A percentile compares a stretch with the other conserved stretches of the same genome.
phyloP scores from a whole-genome alignment of 2,329 filamentous ascomycete species.

The Erysiphe neolycopersici region DNA sequence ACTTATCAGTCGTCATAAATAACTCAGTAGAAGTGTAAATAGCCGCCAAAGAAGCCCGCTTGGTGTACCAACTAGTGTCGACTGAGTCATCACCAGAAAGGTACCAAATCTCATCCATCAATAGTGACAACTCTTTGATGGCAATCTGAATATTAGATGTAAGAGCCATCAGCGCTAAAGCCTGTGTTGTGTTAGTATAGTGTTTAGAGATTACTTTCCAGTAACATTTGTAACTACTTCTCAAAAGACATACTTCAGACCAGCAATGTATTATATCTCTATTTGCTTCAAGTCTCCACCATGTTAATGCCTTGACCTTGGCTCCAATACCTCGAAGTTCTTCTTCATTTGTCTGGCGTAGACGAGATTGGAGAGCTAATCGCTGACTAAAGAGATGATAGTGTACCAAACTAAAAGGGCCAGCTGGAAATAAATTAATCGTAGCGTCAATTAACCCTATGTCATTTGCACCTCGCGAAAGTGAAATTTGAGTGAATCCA shows the following conservation, averaged over 20 bases:
- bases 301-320: conserved; percentile 44
- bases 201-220: not conserved
- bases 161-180: conserved; percentile 72
- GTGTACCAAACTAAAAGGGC: conserved; percentile 55
- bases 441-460: conserved; percentile 70
- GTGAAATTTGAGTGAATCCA: conserved; percentile 53
- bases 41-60: conserved; percentile 31
- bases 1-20: conserved; percentile 79
- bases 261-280: conserved; percentile 43
- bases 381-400: conserved; percentile 50
- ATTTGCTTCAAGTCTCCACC: conserved; percentile 57
- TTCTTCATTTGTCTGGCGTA: not conserved
- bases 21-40: conserved; percentile 62
- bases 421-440: conserved; percentile 53
- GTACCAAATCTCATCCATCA: conserved; percentile 84
- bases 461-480: conserved; percentile 57
- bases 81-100: conserved; percentile 60
- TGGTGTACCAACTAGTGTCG: conserved; percentile 72
- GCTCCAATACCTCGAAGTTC: conserved; percentile 21
- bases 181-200: conserved; percentile 14
- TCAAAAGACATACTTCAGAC: conserved; percentile 43
- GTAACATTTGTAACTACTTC: not conserved
- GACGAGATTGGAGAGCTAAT: conserved; percentile 12
- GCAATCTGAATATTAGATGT: conserved; percentile 52
- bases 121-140: conserved; percentile 47